A percentile compares a stretch with the other conserved stretches of the same genome.
phyloP scores from a whole-genome alignment of 2,329 filamentous ascomycete genomes.

The Nemania abortiva region DNA sequence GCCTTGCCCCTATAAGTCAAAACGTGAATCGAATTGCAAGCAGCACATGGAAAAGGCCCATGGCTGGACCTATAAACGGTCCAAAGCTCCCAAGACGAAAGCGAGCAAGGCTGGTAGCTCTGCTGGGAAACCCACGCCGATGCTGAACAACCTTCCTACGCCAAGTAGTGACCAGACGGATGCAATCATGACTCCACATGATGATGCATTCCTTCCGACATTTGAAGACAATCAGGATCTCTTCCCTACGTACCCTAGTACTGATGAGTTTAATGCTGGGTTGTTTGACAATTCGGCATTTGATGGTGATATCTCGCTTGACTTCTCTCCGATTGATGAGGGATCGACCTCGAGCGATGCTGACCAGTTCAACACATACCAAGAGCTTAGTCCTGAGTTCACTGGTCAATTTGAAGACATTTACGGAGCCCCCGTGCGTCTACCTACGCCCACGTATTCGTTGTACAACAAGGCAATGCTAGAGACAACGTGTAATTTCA shows the following conservation, averaged over 20 bases:
- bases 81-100: constrained; percentile 84
- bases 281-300: constrained; percentile 57
- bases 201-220: constrained; percentile 57
- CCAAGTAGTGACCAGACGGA: constrained; percentile 70
- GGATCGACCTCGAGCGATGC: constrained; percentile 61
- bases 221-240: constrained; percentile 53
- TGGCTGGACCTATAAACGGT: constrained; percentile 88
- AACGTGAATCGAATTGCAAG: constrained; percentile 96
- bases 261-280: constrained; percentile 60
- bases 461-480: constrained; percentile 60
- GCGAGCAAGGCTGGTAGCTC: constrained; percentile 60
- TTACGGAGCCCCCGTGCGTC: constrained; percentile 68
- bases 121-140: constrained; percentile 66
- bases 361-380: constrained; percentile 68
- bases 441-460: constrained; percentile 63
- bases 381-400: constrained; percentile 71
- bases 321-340: constrained; percentile 63
- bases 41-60: constrained; percentile 99
- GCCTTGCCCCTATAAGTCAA: constrained; percentile 92
- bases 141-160: constrained; percentile 71
- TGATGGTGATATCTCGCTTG: constrained; percentile 56
- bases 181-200: constrained; percentile 68
- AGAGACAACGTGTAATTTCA: constrained; percentile 58
- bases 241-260: constrained; percentile 63
- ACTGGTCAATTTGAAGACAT: constrained; percentile 72